Conservation (phyloP, 495 filamentous ascomycete genomes). For the Entonaema liquescens region DNA sequence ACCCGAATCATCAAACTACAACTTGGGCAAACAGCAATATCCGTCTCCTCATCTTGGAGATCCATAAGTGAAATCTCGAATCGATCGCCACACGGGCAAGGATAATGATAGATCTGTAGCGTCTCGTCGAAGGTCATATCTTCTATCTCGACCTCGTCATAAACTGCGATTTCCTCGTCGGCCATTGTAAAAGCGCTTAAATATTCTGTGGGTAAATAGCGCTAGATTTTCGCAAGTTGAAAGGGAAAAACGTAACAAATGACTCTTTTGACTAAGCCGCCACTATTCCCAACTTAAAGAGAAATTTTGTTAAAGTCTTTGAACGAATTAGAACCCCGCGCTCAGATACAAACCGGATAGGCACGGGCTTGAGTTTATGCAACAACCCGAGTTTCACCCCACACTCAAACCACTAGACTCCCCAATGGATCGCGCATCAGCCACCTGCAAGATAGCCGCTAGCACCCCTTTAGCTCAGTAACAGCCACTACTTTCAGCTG, state of each 20-base stretch:
- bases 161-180: constrained; percentile 76
- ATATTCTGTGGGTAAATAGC: not conserved
- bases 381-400: constrained; percentile 23
- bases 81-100: constrained; percentile 95
- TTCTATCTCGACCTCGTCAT: constrained; percentile 99
- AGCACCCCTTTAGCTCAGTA: not conserved
- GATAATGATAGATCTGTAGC: constrained; percentile 90
- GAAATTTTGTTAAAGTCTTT: constrained; percentile 15
- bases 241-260: not conserved
- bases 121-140: constrained; percentile 93
- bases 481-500: constrained; percentile 26
- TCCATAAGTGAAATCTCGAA: constrained; percentile 92
- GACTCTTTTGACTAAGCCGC: not conserved
- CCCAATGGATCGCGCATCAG: not conserved
- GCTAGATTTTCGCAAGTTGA: not conserved
- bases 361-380: constrained; percentile 27
- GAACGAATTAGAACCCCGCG: constrained; percentile 31
- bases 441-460: not conserved
- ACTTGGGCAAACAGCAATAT: constrained; percentile 94
- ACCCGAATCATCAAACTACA: constrained; percentile 96
- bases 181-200: constrained; percentile 62
- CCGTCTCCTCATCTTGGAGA: constrained; percentile 79
- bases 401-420: not conserved
- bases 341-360: constrained; percentile 28
- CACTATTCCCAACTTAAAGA: not conserved